Evolutionary conservation across 208 protist species (phyloP).

Genomic region (Leishmania amazonensis): DNA sequence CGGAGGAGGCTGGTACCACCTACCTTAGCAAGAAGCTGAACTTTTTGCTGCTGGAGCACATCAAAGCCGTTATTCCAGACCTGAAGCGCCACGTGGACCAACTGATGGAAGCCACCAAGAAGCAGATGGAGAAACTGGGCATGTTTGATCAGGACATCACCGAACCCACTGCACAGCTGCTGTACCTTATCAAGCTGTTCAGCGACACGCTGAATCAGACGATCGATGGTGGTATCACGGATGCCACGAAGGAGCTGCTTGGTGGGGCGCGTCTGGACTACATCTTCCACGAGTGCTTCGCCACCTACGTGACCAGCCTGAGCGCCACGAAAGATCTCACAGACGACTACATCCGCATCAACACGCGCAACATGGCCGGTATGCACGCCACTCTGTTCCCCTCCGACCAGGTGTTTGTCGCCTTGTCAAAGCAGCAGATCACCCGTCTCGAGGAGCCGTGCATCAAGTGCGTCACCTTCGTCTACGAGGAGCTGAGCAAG

Average conservation of each 20-base stretch:
- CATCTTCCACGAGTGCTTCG: slow-evolving; percentile 96
- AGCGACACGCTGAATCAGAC: slow-evolving; percentile 88
- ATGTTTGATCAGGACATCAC: slow-evolving; percentile 86
- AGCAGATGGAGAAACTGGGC: slow-evolving; percentile 91
- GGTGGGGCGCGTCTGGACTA: slow-evolving; percentile 97
- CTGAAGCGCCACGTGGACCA: slow-evolving; percentile 92
- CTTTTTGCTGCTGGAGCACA: slow-evolving; percentile 95
- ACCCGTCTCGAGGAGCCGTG: slow-evolving; percentile 93
- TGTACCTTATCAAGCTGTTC: slow-evolving; percentile 90
- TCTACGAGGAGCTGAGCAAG: slow-evolving; percentile 96
- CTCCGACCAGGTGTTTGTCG: slow-evolving; percentile 97
- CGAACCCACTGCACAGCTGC: slow-evolving; percentile 81
- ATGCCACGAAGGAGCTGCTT: slow-evolving; percentile 93
- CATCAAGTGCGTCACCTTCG: slow-evolving; percentile 95
- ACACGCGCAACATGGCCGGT: slow-evolving; percentile 96
- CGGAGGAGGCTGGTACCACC: slow-evolving; percentile 85
- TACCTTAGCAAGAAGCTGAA: slow-evolving; percentile 94
- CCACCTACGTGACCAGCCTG: slow-evolving; percentile 86
- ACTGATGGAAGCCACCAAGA: slow-evolving; percentile 82
- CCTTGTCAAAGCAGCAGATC: slow-evolving; percentile 96
- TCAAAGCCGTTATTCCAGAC: slow-evolving; percentile 93
- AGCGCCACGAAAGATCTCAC: slow-evolving; percentile 91
- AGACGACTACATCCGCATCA: slow-evolving; percentile 95
- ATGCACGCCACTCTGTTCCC: slow-evolving; percentile 97
- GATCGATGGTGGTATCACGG: slow-evolving; percentile 94